Evolutionary conservation across 768 basidiomycete species (phyloP), one percentile per base, ranked within the genome.

Genomic region (Tephrocybe sp.): DNA sequence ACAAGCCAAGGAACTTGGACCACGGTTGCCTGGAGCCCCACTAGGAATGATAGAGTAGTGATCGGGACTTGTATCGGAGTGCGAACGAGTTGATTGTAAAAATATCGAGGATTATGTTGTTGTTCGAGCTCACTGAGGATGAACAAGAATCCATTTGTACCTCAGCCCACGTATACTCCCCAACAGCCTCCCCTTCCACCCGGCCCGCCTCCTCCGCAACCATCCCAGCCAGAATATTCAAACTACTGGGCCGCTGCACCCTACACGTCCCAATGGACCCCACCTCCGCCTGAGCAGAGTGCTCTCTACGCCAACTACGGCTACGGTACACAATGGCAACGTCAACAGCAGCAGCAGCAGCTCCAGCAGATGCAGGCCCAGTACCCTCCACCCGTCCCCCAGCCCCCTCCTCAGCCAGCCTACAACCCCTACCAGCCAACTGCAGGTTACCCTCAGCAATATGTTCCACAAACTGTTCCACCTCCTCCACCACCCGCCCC

Each of bases 291-390:
- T 12, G 88, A 92, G 57, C 90, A 92, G 62, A 88, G 85, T 62
- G 85, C 88, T 21, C 69, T 94, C 18, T 95, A 94, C 62, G 90
- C 91, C 1, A 93, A 93, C 63, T 95, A 95, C 62, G 92, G 92
- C 26, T 95, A 96, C 64, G 89, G 90, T 2, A 78, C 82, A 40
- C 85, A 87, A 57, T 83, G 83, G 79, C 84, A 86, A 58, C 86
- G 86, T 36, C 83, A 82, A 35, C 84, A 84, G 42, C 71, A 74
- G 46, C 72, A 72, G 21, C 68, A 69, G 31, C 68, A 69, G 24
- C 66, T 71, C 12, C 79, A 74, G 31, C 78, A 73, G 39, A 73
- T 76, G 52, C 80, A 70, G 41, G 75, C 76, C 28, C 82, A 78
- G 47, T 75, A 80, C 36, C 76, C 76, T 51, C 74, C 28, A 74